Percentiles rank a stretch among this genome's conserved stretches.
phyloP scores from a whole-genome alignment of 768 basidiomycete species.

The Tylopilus vinaceipallidus region DNA sequence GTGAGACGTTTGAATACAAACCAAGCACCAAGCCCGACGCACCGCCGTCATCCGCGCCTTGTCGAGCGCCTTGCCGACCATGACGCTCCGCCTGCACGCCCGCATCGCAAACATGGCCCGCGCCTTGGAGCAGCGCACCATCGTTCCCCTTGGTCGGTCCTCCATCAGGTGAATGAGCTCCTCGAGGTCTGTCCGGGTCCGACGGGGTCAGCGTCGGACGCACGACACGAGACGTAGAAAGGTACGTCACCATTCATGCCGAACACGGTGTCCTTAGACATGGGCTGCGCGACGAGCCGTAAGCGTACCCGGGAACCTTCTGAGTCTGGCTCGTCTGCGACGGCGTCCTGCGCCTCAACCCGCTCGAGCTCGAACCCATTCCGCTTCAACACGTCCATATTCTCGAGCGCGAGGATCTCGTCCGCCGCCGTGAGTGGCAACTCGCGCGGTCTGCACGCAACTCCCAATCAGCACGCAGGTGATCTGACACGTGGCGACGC shows the following conservation, averaged over 20 bases:
- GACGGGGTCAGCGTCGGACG: background rate
- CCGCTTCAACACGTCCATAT: slow-evolving; percentile 72
- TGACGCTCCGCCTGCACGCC: slow-evolving; percentile 94
- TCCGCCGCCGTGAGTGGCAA: slow-evolving; percentile 88
- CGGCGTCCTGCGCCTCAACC: slow-evolving; percentile 37
- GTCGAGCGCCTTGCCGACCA: slow-evolving; percentile 88
- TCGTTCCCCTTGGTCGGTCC: slow-evolving; percentile 71
- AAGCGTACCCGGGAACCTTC: slow-evolving; percentile 38
- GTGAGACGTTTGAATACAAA: too few relatives aligned
- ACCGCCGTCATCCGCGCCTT: slow-evolving; percentile 75
- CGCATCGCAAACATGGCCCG: slow-evolving; percentile 95
- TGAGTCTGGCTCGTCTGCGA: background rate
- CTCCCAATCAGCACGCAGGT: background rate
- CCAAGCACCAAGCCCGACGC: too few relatives aligned
- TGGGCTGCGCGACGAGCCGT: slow-evolving; percentile 76
- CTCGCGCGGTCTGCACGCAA: slow-evolving; percentile 55
- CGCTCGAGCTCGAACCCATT: slow-evolving; percentile 89
- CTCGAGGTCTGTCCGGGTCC: slow-evolving; percentile 69
- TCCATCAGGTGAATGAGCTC: slow-evolving; percentile 86
- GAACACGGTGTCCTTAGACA: slow-evolving; percentile 90
- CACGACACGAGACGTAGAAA: background rate
- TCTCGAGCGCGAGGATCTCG: slow-evolving; percentile 84
- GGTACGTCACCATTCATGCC: slow-evolving; percentile 70
- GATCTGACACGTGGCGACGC: slow-evolving; percentile 26
- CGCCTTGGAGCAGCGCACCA: slow-evolving; percentile 92